Evolutionary conservation across 2,329 filamentous ascomycete genomes (phyloP).

Genomic region (Whalleya microplaca): DNA sequence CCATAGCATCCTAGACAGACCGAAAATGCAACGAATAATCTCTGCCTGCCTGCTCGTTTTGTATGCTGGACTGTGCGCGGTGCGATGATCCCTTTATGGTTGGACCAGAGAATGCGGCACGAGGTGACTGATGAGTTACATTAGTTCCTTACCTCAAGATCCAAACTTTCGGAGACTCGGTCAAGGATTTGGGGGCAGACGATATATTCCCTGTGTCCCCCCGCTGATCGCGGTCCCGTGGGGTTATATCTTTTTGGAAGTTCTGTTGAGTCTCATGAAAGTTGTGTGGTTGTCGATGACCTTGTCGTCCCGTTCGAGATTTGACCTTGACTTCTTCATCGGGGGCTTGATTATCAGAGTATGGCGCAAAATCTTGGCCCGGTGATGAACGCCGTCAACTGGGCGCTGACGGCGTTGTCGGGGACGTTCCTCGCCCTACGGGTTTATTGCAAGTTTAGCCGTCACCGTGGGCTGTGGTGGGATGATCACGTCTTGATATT

Average conservation of each 20-base stretch:
- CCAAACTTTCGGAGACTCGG: conserved; percentile 1
- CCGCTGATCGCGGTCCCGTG: neutral
- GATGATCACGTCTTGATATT: conserved; percentile 29
- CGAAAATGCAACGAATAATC: neutral
- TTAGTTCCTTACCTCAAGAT: conserved; percentile 7
- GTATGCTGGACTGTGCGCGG: neutral
- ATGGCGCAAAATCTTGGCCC: conserved; percentile 21
- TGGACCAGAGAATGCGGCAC: neutral
- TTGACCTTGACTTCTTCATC: neutral
- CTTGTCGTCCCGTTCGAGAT: neutral
- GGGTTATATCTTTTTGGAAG: neutral
- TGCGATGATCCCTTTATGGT: conserved; percentile 13
- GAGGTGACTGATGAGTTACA: neutral
- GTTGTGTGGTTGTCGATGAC: neutral
- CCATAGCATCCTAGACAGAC: conserved; percentile 1
- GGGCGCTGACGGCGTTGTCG: conserved; percentile 23
- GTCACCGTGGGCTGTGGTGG: conserved; percentile 29
- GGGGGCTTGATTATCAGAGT: neutral
- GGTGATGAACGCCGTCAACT: conserved; percentile 28
- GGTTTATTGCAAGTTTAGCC: conserved; percentile 28
- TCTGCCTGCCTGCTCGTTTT: neutral
- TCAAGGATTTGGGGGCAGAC: conserved; percentile 5
- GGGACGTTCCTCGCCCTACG: conserved; percentile 23
- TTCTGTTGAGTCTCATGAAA: neutral
- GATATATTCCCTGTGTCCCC: conserved; percentile 9